A percentile compares a stretch with the other conserved stretches of the same genome.
Evolutionary conservation across 2,329 filamentous ascomycete species (phyloP).

Genomic region (Helotiales sp.): DNA sequence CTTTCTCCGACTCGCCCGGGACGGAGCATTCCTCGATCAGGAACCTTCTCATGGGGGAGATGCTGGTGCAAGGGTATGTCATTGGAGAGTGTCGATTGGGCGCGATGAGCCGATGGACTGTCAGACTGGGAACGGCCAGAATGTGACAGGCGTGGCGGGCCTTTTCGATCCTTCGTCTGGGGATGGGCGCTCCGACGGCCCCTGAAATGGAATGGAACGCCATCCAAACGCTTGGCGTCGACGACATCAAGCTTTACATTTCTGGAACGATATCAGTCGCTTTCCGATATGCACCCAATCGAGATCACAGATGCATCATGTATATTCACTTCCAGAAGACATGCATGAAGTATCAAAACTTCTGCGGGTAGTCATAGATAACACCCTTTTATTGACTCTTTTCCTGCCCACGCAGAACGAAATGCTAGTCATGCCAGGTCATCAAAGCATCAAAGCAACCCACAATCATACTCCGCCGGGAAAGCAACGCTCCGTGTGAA

Average conservation of each 20-base stretch:
- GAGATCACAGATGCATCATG: no score
- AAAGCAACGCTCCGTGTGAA: conserved; percentile 8
- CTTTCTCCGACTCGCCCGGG: not conserved
- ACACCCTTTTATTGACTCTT: not conserved
- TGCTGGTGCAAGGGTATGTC: no score
- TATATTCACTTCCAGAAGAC: no score
- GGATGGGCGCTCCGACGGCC: not conserved
- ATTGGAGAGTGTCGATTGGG: not conserved
- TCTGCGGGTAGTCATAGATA: not conserved
- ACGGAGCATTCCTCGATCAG: conserved; percentile 4
- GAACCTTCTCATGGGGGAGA: no score
- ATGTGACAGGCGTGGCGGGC: conserved; percentile 2
- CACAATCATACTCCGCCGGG: conserved; percentile 8
- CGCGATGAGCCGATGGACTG: not conserved
- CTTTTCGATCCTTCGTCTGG: not conserved
- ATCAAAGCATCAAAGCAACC: not conserved
- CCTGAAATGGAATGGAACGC: not conserved
- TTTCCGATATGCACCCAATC: not conserved
- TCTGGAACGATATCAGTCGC: no score
- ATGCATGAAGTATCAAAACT: no score
- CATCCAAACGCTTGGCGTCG: not conserved
- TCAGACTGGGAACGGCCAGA: no score
- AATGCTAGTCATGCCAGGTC: not conserved
- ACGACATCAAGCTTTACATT: no score
- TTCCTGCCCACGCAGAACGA: not conserved